Conservation (phyloP, 2,329 filamentous ascomycete species). For the Chrysoporthe puriensis region DNA sequence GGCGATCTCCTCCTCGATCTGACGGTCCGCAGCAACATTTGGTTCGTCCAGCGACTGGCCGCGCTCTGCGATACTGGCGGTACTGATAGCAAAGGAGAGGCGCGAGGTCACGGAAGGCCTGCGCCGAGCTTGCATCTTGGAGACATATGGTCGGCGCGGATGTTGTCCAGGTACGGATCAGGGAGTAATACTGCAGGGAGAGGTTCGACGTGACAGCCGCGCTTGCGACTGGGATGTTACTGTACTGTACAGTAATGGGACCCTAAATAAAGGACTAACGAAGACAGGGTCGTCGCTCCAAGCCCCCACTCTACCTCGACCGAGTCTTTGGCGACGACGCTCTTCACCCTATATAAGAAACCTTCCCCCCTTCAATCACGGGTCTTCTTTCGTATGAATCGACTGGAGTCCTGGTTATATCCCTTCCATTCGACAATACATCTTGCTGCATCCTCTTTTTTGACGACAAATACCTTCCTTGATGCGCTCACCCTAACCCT, state of each 20-base stretch:
- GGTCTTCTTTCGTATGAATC: not conserved
- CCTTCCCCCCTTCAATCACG: not conserved
- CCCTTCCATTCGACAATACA: not conserved
- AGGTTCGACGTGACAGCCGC: conserved; percentile 33
- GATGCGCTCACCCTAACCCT: not conserved
- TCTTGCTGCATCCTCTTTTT: not conserved
- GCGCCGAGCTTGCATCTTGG: conserved; percentile 36
- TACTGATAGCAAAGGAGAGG: conserved; percentile 69
- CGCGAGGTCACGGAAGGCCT: conserved; percentile 66
- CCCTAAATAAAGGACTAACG: not conserved
- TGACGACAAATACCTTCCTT: not conserved
- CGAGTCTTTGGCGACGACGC: not conserved
- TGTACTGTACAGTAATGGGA: not conserved
- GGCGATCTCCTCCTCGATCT: conserved; percentile 91
- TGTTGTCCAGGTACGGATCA: conserved; percentile 1
- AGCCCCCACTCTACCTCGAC: not conserved
- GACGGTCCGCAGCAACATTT: conserved; percentile 60
- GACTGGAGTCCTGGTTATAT: not conserved
- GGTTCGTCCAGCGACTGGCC: conserved; percentile 58
- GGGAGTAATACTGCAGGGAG: not conserved
- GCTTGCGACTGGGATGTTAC: conserved; percentile 3
- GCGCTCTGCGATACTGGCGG: conserved; percentile 54
- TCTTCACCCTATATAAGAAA: not conserved
- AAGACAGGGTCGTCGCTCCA: not conserved
- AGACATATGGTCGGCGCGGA: conserved; percentile 22